Evolutionary conservation across 495 filamentous ascomycete genomes (phyloP).

Genomic region (Rusavskia elegans): DNA sequence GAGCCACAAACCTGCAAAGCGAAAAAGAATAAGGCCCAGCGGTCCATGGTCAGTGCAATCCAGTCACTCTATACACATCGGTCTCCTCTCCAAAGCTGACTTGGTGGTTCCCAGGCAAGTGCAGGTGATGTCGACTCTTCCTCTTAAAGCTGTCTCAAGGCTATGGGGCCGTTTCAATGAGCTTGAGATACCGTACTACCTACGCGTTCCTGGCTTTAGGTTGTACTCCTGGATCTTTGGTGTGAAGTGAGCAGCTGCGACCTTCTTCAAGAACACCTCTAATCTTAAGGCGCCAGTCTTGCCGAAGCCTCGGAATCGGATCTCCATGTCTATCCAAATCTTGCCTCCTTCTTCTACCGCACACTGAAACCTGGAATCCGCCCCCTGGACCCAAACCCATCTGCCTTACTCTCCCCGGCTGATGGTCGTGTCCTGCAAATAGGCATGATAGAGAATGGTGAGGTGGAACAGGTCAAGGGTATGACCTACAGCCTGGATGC

Average conservation of each 20-base stretch:
- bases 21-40: slow-evolving; percentile 59
- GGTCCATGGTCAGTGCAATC: slow-evolving; percentile 58
- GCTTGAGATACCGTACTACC: slow-evolving; percentile 72
- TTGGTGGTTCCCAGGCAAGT: slow-evolving; percentile 49
- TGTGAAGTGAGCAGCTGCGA: slow-evolving; percentile 46
- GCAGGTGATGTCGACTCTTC: slow-evolving; percentile 89
- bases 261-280: background rate
- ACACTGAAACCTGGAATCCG: slow-evolving; percentile 76
- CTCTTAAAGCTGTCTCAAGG: slow-evolving; percentile 82
- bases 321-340: slow-evolving; percentile 76
- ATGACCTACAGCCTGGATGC: slow-evolving; percentile 96
- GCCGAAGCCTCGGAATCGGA: slow-evolving; percentile 77
- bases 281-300: slow-evolving; percentile 30
- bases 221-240: slow-evolving; percentile 88
- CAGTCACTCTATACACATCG: background rate
- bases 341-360: slow-evolving; percentile 95
- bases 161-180: slow-evolving; percentile 96
- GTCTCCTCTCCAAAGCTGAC: background rate
- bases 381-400: slow-evolving; percentile 68
- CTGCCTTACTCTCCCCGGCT: slow-evolving; percentile 67
- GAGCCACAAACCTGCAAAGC: slow-evolving; percentile 36
- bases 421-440: slow-evolving; percentile 88
- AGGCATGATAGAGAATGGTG: slow-evolving; percentile 75
- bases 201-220: slow-evolving; percentile 88
- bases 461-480: slow-evolving; percentile 98